A percentile compares a stretch with the other conserved stretches of the same genome.
Evolutionary conservation across 495 filamentous ascomycete genomes (phyloP).

Genomic region (Xylaria curta): DNA sequence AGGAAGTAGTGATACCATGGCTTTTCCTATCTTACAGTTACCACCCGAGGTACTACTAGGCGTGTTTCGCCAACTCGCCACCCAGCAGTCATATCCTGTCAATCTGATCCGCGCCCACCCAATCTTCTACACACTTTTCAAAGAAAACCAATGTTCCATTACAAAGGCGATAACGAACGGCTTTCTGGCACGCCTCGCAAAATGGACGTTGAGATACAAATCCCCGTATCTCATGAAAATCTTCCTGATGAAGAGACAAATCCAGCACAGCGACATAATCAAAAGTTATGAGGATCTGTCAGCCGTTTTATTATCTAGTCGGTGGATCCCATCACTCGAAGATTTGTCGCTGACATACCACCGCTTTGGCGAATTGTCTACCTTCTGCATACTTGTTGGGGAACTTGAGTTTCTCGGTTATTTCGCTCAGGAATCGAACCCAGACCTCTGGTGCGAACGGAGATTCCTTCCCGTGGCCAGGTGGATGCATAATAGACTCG

Average conservation of each 20-base stretch:
- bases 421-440: background rate
- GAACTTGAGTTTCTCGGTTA: background rate
- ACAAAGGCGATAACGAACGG: background rate
- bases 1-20: background rate
- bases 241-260: background rate
- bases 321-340: background rate
- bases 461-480: background rate
- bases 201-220: background rate
- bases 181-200: background rate
- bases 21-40: background rate
- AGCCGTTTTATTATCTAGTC: background rate
- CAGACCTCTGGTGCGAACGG: background rate
- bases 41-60: background rate
- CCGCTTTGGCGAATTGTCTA: background rate
- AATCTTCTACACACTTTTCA: background rate
- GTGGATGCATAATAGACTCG: background rate
- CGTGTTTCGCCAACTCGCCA: background rate
- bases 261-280: background rate
- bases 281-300: background rate
- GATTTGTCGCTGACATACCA: background rate
- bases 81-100: background rate
- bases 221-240: background rate
- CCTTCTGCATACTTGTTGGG: background rate
- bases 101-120: background rate
- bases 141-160: background rate